phyloP scores from a whole-genome alignment of 768 basidiomycete species.

The Serendipita indica region DNA sequence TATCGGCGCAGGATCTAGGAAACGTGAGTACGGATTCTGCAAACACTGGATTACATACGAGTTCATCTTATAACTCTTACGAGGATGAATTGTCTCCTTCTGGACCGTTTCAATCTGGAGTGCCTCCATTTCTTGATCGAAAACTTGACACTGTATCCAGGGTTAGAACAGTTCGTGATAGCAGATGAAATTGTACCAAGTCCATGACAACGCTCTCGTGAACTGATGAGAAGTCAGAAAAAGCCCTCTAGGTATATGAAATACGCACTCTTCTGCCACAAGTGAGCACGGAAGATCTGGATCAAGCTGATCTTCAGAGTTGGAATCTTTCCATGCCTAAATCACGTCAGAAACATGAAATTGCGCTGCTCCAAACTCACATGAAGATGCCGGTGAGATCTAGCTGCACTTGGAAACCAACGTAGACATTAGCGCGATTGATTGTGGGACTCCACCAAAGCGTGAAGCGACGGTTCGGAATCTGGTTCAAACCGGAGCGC shows the following conservation, averaged over 20 bases:
- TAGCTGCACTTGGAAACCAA: conserved; percentile 99
- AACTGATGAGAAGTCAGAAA: conserved; percentile 30
- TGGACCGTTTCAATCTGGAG: conserved; percentile 98
- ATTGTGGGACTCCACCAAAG: conserved; percentile 99
- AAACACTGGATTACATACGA: conserved; percentile 27
- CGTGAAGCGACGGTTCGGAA: conserved; percentile 97
- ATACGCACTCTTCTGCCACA: conserved; percentile 96
- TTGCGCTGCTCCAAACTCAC: conserved; percentile 24
- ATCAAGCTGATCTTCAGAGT: conserved; percentile 98
- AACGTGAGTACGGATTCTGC: background rate
- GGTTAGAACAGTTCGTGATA: background rate
- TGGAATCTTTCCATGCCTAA: conserved; percentile 93
- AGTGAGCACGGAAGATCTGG: conserved; percentile 98
- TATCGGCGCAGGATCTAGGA: conserved; percentile 61
- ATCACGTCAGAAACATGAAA: background rate
- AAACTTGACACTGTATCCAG: conserved; percentile 69
- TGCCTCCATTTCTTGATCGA: conserved; percentile 96
- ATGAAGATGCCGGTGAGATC: conserved; percentile 97
- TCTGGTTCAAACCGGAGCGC: conserved; percentile 92
- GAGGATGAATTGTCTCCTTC: conserved; percentile 98
- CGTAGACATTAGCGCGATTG: conserved; percentile 98
- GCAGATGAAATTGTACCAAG: conserved; percentile 43
- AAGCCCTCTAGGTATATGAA: background rate
- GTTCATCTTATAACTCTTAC: conserved; percentile 99
- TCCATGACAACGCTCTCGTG: conserved; percentile 91